phyloP scores from a whole-genome alignment of 78 protist species.

The Protostelium mycophagum region DNA sequence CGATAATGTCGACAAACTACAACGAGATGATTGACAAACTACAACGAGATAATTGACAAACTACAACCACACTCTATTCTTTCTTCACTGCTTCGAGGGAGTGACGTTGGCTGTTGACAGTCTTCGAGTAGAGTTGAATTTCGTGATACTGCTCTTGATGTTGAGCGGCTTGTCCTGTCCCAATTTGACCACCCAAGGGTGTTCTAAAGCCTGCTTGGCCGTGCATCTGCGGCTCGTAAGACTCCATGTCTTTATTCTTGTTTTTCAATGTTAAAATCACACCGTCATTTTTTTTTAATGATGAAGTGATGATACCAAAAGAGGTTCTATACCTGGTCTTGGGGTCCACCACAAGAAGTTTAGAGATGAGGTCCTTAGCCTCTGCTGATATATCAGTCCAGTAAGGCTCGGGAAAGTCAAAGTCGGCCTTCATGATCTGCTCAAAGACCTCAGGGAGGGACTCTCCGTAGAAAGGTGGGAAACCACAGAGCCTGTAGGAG shows the following conservation, averaged over 20 bases:
- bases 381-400: constrained; percentile 36
- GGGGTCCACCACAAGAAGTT: constrained; percentile 40
- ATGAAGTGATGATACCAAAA: too few relatives aligned
- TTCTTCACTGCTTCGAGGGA: too few relatives aligned
- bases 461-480: constrained; percentile 70
- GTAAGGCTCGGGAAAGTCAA: constrained; percentile 44
- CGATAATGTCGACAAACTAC: too few relatives aligned
- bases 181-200: constrained; percentile 46
- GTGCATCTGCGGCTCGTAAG: too few relatives aligned
- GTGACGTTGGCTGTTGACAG: neutral
- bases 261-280: too few relatives aligned
- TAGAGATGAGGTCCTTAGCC: constrained; percentile 48
- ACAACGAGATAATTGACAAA: too few relatives aligned
- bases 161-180: neutral
- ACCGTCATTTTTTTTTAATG: too few relatives aligned
- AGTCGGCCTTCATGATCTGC: constrained; percentile 57
- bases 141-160: neutral
- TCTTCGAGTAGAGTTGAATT: neutral
- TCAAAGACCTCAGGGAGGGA: constrained; percentile 55
- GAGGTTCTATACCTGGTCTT: neutral
- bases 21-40: too few relatives aligned
- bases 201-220: constrained; percentile 36
- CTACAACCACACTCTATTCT: too few relatives aligned
- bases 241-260: too few relatives aligned
- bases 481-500: constrained; percentile 36